A percentile compares a stretch with the other conserved stretches of the same genome.
These are phyloP conservation scores for Yarrowia sp. DNA, from an alignment of 805 yeast genomes.

Conservation along the genomic window DNA sequence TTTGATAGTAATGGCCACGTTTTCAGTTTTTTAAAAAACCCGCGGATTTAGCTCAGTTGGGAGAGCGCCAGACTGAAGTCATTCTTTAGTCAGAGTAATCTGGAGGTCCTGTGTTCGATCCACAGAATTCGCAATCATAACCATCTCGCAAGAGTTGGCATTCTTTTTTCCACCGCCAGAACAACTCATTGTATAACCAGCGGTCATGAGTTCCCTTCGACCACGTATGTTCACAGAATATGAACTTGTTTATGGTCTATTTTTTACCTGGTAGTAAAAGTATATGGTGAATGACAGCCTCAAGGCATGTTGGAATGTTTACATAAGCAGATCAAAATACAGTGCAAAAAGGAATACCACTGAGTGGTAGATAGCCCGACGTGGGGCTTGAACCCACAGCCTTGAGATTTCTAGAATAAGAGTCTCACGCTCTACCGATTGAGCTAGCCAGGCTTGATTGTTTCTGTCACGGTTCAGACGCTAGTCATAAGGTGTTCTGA, in stretches of 20 bases:
- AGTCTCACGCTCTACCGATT: conserved; percentile 21
- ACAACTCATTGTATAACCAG: too few species aligned
- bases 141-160: too few species aligned
- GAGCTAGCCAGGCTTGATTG: conserved; percentile 14
- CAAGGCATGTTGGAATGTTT: not conserved
- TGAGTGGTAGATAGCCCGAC: not conserved
- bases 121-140: conserved; percentile 46
- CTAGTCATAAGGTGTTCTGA: too few species aligned
- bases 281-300: too few species aligned
- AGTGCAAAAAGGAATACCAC: not conserved
- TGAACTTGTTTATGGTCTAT: too few species aligned
- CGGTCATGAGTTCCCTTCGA: not conserved
- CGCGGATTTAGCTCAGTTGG: conserved; percentile 39
- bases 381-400: conserved; percentile 23
- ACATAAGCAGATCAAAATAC: too few species aligned
- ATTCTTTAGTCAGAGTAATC: conserved; percentile 39
- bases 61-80: conserved; percentile 42
- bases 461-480: too few species aligned
- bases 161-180: too few species aligned
- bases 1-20: not conserved
- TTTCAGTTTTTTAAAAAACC: not conserved
- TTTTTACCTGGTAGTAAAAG: too few species aligned
- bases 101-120: conserved; percentile 84
- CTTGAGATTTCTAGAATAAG: conserved; percentile 7
- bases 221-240: not conserved